Percentiles rank a stretch among this genome's conserved stretches.
phyloP scores from a whole-genome alignment of 345 rosid species.

The Bruguiera sexangula region DNA sequence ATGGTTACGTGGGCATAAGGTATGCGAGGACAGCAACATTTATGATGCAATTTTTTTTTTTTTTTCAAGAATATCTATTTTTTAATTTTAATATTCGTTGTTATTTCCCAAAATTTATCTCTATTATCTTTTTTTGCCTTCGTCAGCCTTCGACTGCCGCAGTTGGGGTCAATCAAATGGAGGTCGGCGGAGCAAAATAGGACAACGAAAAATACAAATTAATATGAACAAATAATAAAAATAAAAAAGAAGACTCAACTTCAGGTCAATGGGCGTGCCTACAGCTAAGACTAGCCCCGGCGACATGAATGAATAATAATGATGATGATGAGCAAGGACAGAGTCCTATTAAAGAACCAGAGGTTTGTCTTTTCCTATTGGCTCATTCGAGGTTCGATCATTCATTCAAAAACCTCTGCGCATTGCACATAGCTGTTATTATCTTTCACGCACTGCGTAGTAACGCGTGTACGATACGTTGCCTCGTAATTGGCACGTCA shows the following conservation, averaged over 20 bases:
- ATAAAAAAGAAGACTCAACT: too few species aligned
- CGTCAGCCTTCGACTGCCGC: background rate
- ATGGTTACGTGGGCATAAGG: too few species aligned
- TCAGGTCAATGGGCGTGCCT: background rate
- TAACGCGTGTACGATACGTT: background rate
- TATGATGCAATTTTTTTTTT: too few species aligned
- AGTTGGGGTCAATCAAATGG: background rate
- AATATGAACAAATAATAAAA: too few species aligned
- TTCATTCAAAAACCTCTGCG: background rate
- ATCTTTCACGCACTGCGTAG: background rate
- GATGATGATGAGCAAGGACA: background rate
- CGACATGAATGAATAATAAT: background rate
- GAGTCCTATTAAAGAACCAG: constrained; percentile 13
- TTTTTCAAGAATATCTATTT: too few species aligned
- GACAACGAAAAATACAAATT: too few species aligned
- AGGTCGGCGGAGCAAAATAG: too few species aligned
- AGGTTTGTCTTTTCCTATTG: constrained; percentile 27
- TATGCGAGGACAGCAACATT: too few species aligned
- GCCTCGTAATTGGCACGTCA: too few species aligned
- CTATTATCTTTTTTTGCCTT: background rate
- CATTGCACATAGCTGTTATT: background rate
- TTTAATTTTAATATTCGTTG: too few species aligned
- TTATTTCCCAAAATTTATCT: background rate
- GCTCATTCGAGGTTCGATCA: constrained; percentile 1
- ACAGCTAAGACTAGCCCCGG: background rate